Evolutionary conservation across 1,284 basidiomycete genomes (phyloP).

Genomic region (Cystobasidium sp.): DNA sequence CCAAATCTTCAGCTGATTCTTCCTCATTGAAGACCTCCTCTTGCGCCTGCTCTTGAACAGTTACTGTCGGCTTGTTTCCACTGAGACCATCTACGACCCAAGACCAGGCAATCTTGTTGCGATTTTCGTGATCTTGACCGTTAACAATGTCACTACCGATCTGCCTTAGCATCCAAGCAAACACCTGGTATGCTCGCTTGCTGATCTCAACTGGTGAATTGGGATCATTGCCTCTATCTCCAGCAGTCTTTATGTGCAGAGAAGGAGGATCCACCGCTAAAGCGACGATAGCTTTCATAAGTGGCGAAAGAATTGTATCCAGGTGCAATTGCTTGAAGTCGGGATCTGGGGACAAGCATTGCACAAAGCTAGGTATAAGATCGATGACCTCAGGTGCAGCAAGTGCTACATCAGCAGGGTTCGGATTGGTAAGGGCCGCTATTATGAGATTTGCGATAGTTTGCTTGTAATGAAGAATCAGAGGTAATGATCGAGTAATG

Average conservation of each 20-base stretch:
- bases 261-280: slow-evolving; percentile 46
- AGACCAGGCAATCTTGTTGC: slow-evolving; percentile 32
- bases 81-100: slow-evolving; percentile 47
- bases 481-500: slow-evolving; percentile 48
- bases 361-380: slow-evolving; percentile 52
- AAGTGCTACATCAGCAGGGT: slow-evolving; percentile 39
- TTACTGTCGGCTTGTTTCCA: slow-evolving; percentile 44
- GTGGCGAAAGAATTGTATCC: slow-evolving; percentile 46
- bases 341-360: slow-evolving; percentile 41
- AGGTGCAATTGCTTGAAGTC: slow-evolving; percentile 45
- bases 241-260: slow-evolving; percentile 44
- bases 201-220: slow-evolving; percentile 46
- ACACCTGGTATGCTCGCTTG: slow-evolving; percentile 49
- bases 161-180: slow-evolving; percentile 51
- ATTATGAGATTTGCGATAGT: slow-evolving; percentile 48
- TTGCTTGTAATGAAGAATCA: slow-evolving; percentile 50
- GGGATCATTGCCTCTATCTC: slow-evolving; percentile 47
- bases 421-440: slow-evolving; percentile 41
- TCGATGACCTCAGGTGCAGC: slow-evolving; percentile 29
- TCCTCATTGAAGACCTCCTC: slow-evolving; percentile 23
- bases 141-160: slow-evolving; percentile 49
- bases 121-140: not conserved
- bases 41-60: slow-evolving; percentile 37
- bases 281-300: slow-evolving; percentile 41
- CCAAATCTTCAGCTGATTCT: not conserved